phyloP scores from a whole-genome alignment of 129 eudicot genomes.

The Flaveria brownii region DNA sequence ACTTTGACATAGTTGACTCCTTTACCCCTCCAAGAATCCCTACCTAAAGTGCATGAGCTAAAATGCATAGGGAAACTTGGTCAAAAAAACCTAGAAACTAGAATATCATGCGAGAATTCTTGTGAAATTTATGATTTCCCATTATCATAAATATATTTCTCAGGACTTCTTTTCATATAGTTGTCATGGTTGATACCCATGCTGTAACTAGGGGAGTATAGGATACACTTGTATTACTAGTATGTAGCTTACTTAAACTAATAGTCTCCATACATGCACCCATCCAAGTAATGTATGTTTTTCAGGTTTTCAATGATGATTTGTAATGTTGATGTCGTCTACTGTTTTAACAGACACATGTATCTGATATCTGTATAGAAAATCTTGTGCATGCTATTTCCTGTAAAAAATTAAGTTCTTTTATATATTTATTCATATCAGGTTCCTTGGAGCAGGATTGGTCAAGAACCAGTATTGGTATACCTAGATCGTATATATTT shows the following conservation, averaged over 20 bases:
- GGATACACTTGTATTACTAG: constrained; percentile 6
- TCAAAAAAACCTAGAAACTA: constrained; percentile 15
- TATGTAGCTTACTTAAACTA: background rate
- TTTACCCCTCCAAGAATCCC: background rate
- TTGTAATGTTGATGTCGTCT: background rate
- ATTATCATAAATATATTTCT: background rate
- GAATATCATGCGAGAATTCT: background rate
- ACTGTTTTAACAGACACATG: constrained; percentile 3
- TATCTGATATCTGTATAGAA: background rate
- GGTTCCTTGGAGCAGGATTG: constrained; percentile 99
- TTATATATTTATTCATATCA: constrained; percentile 33
- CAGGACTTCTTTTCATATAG: constrained; percentile 7
- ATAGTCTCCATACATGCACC: constrained; percentile 11
- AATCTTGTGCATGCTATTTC: constrained; percentile 19
- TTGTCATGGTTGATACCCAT: constrained; percentile 19
- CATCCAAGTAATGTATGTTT: constrained; percentile 9
- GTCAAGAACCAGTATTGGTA: constrained; percentile 98
- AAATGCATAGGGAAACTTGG: constrained; percentile 8
- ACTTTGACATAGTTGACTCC: constrained; percentile 23
- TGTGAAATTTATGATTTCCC: background rate
- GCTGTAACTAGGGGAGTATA: constrained; percentile 1
- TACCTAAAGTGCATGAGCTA: constrained; percentile 15
- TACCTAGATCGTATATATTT: constrained; percentile 81
- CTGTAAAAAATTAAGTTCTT: background rate
- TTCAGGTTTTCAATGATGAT: background rate